These are phyloP conservation scores for Euptelea pleiosperma DNA, from an alignment of 164 flowering plant species.

Conservation along the genomic window DNA sequence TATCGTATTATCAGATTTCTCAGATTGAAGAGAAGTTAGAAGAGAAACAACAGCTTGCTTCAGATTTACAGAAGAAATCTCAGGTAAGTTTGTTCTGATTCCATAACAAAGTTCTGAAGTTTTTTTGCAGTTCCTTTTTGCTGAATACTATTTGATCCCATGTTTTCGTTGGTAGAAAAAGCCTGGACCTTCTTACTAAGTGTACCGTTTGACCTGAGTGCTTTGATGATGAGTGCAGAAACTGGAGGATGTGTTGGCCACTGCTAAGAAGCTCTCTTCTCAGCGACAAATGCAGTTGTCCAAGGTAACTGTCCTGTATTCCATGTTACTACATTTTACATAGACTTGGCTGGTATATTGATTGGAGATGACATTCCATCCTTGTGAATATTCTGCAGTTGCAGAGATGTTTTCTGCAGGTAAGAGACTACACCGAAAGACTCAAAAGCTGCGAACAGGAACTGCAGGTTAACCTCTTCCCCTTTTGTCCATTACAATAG, in stretches of 20 bases:
- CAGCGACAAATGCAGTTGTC: constrained; percentile 51
- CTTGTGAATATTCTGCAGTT: constrained; percentile 41
- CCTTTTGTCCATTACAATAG: not conserved
- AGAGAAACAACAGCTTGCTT: constrained; percentile 39
- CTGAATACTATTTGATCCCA: not conserved
- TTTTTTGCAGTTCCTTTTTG: not conserved
- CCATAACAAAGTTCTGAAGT: not conserved
- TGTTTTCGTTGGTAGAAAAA: not conserved
- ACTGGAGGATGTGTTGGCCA: constrained; percentile 60
- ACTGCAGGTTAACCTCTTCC: constrained; percentile 57
- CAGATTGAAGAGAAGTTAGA: constrained; percentile 47
- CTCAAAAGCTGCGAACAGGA: constrained; percentile 68
- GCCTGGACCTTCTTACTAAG: not conserved
- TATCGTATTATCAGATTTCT: constrained; percentile 43
- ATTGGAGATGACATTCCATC: not conserved
- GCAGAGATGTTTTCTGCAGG: constrained; percentile 58
- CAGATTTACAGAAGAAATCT: constrained; percentile 57
- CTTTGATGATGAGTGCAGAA: constrained; percentile 39
- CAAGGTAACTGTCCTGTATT: constrained; percentile 40
- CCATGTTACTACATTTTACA: not conserved
- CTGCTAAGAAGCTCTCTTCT: constrained; percentile 53
- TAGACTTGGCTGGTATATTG: not conserved
- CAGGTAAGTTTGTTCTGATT: constrained; percentile 40
- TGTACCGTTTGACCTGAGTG: constrained; percentile 1
- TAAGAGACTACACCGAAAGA: constrained; percentile 49